phyloP scores from a whole-genome alignment of 2,329 filamentous ascomycete genomes.

The Cyphellophora attinorum region DNA sequence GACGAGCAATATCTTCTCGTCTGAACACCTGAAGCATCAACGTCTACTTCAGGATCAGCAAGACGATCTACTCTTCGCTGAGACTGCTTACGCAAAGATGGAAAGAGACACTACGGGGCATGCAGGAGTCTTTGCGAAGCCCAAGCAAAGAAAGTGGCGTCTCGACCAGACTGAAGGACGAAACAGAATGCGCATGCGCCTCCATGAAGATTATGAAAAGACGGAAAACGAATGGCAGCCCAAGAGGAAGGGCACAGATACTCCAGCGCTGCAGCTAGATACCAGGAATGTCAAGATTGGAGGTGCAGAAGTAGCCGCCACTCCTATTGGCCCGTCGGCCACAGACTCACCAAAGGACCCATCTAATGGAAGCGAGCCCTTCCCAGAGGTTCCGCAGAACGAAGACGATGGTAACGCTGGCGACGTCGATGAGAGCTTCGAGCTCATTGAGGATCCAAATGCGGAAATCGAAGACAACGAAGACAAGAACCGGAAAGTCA shows the following conservation, averaged over 20 bases:
- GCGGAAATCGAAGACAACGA: slow-evolving; percentile 79
- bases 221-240: slow-evolving; percentile 58
- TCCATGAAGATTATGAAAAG: slow-evolving; percentile 57
- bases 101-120: slow-evolving; percentile 68
- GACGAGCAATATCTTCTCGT: slow-evolving; percentile 90
- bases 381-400: slow-evolving; percentile 19
- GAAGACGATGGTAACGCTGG: slow-evolving; percentile 25
- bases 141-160: slow-evolving; percentile 66
- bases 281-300: slow-evolving; percentile 31
- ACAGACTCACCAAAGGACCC: slow-evolving; percentile 8
- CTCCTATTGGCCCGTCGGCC: slow-evolving; percentile 19
- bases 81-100: slow-evolving; percentile 66
- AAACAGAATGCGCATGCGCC: slow-evolving; percentile 84
- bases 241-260: slow-evolving; percentile 61
- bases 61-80: slow-evolving; percentile 72
- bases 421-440: slow-evolving; percentile 77
- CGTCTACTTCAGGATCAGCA: slow-evolving; percentile 84
- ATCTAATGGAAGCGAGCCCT: slow-evolving; percentile 16
- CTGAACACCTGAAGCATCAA: slow-evolving; percentile 87
- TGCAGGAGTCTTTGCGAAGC: slow-evolving; percentile 67
- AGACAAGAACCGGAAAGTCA: slow-evolving; percentile 96
- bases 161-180: slow-evolving; percentile 91
- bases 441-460: slow-evolving; percentile 88
- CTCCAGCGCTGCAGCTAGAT: slow-evolving; percentile 35
- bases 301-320: slow-evolving; percentile 30